These are phyloP conservation scores for Coemansia sp. DNA, from an alignment of 192 early-diverging fungal species.

Conservation along the genomic window DNA sequence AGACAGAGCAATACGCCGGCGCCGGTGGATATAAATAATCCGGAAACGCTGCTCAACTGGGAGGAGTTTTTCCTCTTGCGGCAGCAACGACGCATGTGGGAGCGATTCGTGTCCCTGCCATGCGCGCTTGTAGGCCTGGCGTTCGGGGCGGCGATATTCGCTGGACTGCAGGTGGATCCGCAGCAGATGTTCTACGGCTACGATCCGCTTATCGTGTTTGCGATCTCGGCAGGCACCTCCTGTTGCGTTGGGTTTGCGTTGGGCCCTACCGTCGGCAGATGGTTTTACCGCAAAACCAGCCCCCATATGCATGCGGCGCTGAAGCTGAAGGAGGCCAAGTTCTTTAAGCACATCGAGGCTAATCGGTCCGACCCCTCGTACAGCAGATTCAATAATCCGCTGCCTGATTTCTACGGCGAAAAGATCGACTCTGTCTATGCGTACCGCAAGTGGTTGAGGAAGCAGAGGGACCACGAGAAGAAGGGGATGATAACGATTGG, in stretches of 20 bases:
- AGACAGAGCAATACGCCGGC: not conserved
- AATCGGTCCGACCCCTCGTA: conserved; percentile 69
- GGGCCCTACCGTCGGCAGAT: conserved; percentile 66
- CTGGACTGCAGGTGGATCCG: conserved; percentile 62
- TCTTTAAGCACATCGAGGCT: conserved; percentile 62
- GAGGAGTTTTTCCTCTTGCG: conserved; percentile 67
- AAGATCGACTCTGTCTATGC: conserved; percentile 81
- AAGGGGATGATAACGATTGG: conserved; percentile 70
- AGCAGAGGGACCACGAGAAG: conserved; percentile 76
- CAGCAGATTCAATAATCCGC: conserved; percentile 70
- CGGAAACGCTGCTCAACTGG: conserved; percentile 51
- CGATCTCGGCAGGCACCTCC: conserved; percentile 56
- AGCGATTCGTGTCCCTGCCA: conserved; percentile 61
- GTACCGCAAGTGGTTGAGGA: conserved; percentile 86
- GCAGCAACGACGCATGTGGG: conserved; percentile 62
- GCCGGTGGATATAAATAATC: not conserved
- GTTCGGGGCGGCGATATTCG: conserved; percentile 59
- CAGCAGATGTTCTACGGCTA: conserved; percentile 65
- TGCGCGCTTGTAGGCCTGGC: conserved; percentile 55
- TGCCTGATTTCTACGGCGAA: conserved; percentile 92
- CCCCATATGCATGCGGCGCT: conserved; percentile 34
- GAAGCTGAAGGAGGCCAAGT: conserved; percentile 59
- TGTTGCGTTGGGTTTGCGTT: conserved; percentile 63
- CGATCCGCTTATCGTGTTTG: conserved; percentile 65
- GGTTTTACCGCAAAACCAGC: conserved; percentile 59